Evolutionary conservation across 306 rosid genomes (phyloP), one percentile per base, ranked within the genome.

Genomic region (Ormosia semicastrata): DNA sequence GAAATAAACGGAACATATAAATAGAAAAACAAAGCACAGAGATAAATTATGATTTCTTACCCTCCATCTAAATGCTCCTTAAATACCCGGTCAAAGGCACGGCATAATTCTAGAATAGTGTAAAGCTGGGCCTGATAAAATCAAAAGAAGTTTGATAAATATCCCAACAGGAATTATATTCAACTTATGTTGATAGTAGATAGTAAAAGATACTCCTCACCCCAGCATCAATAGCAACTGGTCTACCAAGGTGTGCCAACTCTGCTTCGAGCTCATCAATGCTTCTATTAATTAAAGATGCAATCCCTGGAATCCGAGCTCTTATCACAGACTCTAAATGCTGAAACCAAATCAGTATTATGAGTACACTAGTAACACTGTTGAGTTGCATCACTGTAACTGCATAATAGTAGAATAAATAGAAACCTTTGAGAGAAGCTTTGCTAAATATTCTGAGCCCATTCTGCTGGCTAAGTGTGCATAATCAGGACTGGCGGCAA

Each of bases 361-460:
- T 71, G 69, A 66, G 67, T 66, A 71, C 60, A 14, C 68, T 24
- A 50, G 72, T 24, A 18, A 50, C 30, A 5, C 10, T 14, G 9
- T 29, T 7, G 34, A 46, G 56, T 59, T 14, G 73, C 57, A 77
- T 59, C 66, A 70, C 44, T 17, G 52, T 46, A 49, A 64, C 32
- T 33, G 39, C 65, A 17, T 3, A 43, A 46, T 15, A 72, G 68
- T n/a, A 59, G 52, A 66, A 32, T 73, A 70, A 60, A 72, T 14
- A 52, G 57, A 89, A 82, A 95, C 99, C 99, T 91, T 88, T 0
- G 99, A 93, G 71, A 95, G 91, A 87, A 95, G 93, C 82, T 88
- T 93, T 46, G 99, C 99, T 54, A 95, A 96, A 91, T 95, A 95
- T 82, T 95, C 98, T 1, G 99, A 93, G 34, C 99, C 99, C 99